Evolutionary conservation across 176 grass and related monocot genomes (phyloP).

Genomic region (Areca catechu): DNA sequence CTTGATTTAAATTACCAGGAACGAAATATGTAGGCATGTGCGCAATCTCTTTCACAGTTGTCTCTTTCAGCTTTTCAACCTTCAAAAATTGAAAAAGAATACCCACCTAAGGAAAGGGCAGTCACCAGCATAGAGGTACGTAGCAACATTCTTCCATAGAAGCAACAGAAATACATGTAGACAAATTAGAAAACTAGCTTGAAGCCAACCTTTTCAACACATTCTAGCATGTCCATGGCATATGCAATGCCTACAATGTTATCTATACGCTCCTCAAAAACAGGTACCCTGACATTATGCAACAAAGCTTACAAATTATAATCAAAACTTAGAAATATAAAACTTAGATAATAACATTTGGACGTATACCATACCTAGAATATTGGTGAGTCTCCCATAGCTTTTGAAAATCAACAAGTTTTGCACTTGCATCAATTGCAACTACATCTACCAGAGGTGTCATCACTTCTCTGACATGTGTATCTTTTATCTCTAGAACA

Average conservation of each 20-base stretch:
- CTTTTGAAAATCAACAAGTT: constrained; percentile 82
- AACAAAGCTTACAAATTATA: background rate
- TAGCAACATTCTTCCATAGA: background rate
- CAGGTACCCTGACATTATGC: constrained; percentile 74
- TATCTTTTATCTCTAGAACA: constrained; percentile 97
- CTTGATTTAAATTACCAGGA: constrained; percentile 41
- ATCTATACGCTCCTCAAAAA: constrained; percentile 98
- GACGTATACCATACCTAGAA: constrained; percentile 55
- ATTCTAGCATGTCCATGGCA: constrained; percentile 99
- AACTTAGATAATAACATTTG: background rate
- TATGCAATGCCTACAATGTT: constrained; percentile 99
- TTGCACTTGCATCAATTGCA: constrained; percentile 65
- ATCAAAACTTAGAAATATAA: background rate
- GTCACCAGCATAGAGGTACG: background rate
- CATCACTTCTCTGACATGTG: constrained; percentile 94
- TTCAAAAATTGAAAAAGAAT: constrained; percentile 41
- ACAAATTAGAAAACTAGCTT: background rate
- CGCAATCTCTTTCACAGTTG: constrained; percentile 79
- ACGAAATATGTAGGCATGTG: constrained; percentile 91
- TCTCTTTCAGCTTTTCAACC: constrained; percentile 84
- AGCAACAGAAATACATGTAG: background rate
- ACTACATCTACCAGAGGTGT: constrained; percentile 94
- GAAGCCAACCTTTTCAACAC: constrained; percentile 62
- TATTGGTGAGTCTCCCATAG: constrained; percentile 94
- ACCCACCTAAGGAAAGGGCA: constrained; percentile 6